Conservation (phyloP, 257 asterid species). For the Haberlea rhodopensis region DNA sequence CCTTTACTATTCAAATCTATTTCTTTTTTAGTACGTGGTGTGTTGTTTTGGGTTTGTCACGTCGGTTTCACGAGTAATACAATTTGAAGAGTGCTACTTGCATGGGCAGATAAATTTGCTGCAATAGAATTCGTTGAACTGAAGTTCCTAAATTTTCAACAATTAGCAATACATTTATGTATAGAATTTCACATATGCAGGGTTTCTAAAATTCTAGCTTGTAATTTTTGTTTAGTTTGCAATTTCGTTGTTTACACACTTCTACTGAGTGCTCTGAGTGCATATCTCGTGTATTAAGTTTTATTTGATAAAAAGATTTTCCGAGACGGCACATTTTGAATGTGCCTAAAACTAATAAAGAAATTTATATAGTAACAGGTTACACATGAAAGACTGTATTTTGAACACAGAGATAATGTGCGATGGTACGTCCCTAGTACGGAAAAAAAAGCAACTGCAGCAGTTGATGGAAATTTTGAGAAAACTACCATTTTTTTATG, state of each 20-base stretch:
- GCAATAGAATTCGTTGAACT: not conserved
- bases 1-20: not conserved
- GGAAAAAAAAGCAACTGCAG: no score
- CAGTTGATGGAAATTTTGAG: not conserved
- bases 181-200: not conserved
- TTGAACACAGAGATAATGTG: not conserved
- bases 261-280: not conserved
- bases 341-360: not conserved
- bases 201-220: not conserved
- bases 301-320: not conserved
- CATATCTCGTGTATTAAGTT: not conserved
- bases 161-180: not conserved
- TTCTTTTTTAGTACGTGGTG: not conserved
- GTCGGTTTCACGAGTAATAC: not conserved
- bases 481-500: not conserved
- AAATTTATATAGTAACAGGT: not conserved
- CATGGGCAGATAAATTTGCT: not conserved
- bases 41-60: not conserved
- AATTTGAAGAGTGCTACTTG: not conserved
- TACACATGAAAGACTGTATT: not conserved
- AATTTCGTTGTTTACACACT: not conserved
- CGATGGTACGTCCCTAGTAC: not conserved
- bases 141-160: not conserved
- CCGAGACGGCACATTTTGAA: no score
- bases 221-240: not conserved